Conservation (phyloP, 805 yeast genomes). For the Helenozyma rhizophorensis region DNA sequence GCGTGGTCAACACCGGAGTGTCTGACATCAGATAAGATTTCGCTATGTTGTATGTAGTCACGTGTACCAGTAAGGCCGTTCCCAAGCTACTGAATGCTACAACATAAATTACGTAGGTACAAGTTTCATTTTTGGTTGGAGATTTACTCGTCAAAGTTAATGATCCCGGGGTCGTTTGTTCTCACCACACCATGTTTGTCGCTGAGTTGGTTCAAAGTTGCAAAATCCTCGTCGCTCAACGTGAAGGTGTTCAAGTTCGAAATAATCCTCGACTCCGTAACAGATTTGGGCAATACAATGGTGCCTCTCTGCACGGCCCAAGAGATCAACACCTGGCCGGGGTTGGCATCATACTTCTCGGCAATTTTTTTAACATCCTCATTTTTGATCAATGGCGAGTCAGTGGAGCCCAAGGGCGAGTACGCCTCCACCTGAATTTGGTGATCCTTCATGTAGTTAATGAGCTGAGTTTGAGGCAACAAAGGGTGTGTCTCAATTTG, state of each 20-base stretch:
- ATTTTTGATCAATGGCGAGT: conserved; percentile 57
- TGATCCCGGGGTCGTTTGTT: conserved; percentile 21
- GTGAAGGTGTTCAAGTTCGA: conserved; percentile 31
- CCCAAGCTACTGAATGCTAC: no score
- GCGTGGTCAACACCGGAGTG: conserved; percentile 49
- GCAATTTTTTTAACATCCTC: conserved; percentile 24
- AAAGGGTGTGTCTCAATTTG: conserved; percentile 43
- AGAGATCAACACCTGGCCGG: conserved; percentile 52
- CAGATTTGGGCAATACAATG: conserved; percentile 35
- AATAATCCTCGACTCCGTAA: conserved; percentile 28
- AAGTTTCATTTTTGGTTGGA: no score
- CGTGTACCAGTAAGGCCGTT: no score
- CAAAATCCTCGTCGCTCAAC: conserved; percentile 34
- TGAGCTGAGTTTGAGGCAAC: conserved; percentile 37
- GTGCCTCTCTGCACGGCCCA: conserved; percentile 59
- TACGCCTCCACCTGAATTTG: conserved; percentile 47
- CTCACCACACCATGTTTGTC: conserved; percentile 29
- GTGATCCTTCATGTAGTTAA: conserved; percentile 32
- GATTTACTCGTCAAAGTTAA: conserved; percentile 6
- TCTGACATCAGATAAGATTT: no score
- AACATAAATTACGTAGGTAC: no score
- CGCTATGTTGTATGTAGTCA: no score
- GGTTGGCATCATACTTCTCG: conserved; percentile 22
- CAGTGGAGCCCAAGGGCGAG: conserved; percentile 61
- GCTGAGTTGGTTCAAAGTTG: conserved; percentile 28